Conservation (phyloP, 257 asterid genomes). For the Fraxinus pennsylvanica region DNA sequence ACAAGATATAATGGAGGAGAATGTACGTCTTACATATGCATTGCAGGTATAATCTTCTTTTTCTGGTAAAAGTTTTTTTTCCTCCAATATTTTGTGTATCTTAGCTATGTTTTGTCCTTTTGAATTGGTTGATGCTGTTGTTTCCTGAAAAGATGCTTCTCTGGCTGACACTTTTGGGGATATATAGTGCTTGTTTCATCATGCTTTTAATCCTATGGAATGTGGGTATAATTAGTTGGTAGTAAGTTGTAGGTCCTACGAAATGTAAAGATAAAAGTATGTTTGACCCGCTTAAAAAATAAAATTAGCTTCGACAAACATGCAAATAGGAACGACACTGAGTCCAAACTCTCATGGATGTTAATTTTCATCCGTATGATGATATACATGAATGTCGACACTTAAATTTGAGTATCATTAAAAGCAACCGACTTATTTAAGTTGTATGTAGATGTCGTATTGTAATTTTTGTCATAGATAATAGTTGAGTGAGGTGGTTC, state of each 20-base stretch:
- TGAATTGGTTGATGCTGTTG: conserved; percentile 15
- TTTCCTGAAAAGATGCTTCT: conserved; percentile 15
- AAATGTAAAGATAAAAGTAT: no score
- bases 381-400: conserved; percentile 7
- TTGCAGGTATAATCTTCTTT: conserved; percentile 65
- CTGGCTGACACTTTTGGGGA: conserved; percentile 1
- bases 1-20: conserved; percentile 97
- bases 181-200: not conserved
- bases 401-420: conserved; percentile 4
- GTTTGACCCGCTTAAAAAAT: no score
- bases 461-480: conserved; percentile 1
- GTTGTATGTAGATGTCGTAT: not conserved
- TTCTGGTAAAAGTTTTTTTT: not conserved
- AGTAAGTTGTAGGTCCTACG: no score
- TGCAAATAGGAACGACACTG: not conserved
- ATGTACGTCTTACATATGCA: conserved; percentile 94
- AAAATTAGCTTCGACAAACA: no score
- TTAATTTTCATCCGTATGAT: conserved; percentile 13
- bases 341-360: conserved; percentile 17
- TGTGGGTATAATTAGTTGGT: no score
- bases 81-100: not conserved
- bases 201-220: no score
- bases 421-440: not conserved
- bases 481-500: not conserved
- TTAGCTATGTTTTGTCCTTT: conserved; percentile 24